A percentile compares a stretch with the other conserved stretches of the same genome.
These are phyloP conservation scores for Eimeria maxima DNA, from an alignment of 169 alveolate genomes.

Conservation along the genomic window DNA sequence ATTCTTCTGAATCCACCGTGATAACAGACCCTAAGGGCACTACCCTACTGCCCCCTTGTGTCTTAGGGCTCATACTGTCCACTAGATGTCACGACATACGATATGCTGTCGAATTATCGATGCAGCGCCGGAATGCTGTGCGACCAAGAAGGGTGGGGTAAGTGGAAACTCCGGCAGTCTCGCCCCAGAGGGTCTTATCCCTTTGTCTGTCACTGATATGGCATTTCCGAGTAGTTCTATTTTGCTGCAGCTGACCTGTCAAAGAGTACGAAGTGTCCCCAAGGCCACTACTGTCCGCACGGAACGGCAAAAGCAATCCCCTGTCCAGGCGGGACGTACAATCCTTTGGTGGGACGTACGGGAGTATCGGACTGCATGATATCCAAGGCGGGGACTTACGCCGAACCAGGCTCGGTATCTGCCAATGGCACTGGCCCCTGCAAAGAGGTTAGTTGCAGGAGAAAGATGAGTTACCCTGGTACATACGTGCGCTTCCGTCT, in stretches of 20 bases:
- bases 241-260: conserved; percentile 12
- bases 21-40: neutral
- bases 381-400: conserved; percentile 64
- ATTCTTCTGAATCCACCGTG: neutral
- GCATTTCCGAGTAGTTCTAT: neutral
- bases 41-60: neutral
- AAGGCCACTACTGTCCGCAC: conserved; percentile 79
- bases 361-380: conserved; percentile 36
- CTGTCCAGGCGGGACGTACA: conserved; percentile 86
- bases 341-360: conserved; percentile 68
- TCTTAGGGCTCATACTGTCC: conserved; percentile 57
- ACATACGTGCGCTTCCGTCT: neutral
- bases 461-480: neutral
- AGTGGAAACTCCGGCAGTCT: neutral
- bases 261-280: conserved; percentile 79
- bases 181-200: neutral
- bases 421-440: conserved; percentile 43
- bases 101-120: conserved; percentile 13
- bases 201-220: neutral
- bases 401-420: neutral
- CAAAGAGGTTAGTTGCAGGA: neutral
- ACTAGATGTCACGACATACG: conserved; percentile 46
- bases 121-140: conserved; percentile 68
- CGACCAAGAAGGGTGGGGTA: conserved; percentile 52
- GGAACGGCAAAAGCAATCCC: conserved; percentile 68